Conservation (phyloP, 176 grass and related monocot genomes). For the Triticum timopheevii region DNA sequence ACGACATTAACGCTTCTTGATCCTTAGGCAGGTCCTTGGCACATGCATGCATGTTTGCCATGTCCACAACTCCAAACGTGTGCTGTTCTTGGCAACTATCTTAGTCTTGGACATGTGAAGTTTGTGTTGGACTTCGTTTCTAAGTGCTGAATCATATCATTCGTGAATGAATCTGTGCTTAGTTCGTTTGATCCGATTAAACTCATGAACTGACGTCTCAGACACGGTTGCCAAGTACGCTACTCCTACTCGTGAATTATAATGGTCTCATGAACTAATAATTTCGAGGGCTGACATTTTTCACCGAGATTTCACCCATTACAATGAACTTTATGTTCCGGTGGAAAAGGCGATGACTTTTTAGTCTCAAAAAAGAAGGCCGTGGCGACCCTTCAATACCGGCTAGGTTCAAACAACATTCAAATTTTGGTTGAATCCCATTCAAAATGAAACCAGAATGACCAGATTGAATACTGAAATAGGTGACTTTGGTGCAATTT, state of each 20-base stretch:
- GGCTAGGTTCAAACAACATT: too few species aligned
- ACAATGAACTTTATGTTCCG: too few species aligned
- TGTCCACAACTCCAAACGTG: background rate
- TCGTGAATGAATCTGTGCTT: constrained; percentile 37
- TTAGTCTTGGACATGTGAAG: background rate
- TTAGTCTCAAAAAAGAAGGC: too few species aligned
- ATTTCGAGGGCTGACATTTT: too few species aligned
- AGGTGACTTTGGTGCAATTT: too few species aligned
- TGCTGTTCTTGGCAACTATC: constrained; percentile 6
- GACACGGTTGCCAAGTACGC: background rate
- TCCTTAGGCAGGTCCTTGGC: background rate
- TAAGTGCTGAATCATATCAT: constrained; percentile 3
- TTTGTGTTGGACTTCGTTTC: constrained; percentile 13
- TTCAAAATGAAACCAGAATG: too few species aligned
- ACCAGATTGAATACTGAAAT: too few species aligned
- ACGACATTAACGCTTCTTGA: background rate
- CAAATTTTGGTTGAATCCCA: too few species aligned
- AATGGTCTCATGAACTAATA: too few species aligned
- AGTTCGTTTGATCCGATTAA: constrained; percentile 10
- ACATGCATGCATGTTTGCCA: background rate
- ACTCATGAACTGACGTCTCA: background rate
- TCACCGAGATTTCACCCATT: too few species aligned
- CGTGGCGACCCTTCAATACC: too few species aligned
- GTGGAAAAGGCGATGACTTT: too few species aligned
- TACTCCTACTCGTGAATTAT: background rate